A percentile compares a stretch with the other conserved stretches of the same genome.
These are phyloP conservation scores for Eutypa lata DNA, from an alignment of 2,329 filamentous ascomycete species.

Conservation along the genomic window DNA sequence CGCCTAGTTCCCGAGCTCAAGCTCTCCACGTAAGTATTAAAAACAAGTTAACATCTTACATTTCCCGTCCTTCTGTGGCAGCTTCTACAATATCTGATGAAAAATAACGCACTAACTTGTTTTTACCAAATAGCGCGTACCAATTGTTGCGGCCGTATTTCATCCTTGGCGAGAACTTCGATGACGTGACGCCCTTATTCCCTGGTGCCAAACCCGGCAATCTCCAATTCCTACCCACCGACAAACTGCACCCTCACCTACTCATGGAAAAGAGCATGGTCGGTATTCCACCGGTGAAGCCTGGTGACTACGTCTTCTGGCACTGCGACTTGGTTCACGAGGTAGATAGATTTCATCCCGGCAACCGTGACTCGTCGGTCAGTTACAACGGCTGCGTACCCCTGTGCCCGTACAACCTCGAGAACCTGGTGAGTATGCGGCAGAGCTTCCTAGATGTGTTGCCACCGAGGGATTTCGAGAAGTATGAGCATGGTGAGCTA, in stretches of 20 bases:
- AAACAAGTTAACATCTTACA: no score
- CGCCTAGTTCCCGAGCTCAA: slow-evolving; percentile 66
- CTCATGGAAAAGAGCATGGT: slow-evolving; percentile 58
- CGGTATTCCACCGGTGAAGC: slow-evolving; percentile 56
- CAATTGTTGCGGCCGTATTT: slow-evolving; percentile 68
- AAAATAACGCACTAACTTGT: no score
- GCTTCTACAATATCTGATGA: no score
- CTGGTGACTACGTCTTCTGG: slow-evolving; percentile 67
- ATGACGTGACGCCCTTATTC: slow-evolving; percentile 15
- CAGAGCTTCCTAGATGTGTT: no score
- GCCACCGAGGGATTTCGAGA: no score
- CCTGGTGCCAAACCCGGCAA: slow-evolving; percentile 16
- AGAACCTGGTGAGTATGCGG: no score
- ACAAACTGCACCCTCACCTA: slow-evolving; percentile 59
- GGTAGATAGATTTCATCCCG: slow-evolving; percentile 7
- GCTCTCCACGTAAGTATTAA: slow-evolving; percentile 61
- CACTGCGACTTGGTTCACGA: slow-evolving; percentile 49
- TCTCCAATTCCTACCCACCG: slow-evolving; percentile 19
- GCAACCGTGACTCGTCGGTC: slow-evolving; percentile 19
- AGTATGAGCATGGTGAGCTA: no score
- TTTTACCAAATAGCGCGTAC: no score
- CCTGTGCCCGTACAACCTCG: no score
- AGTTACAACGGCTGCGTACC: slow-evolving; percentile 10
- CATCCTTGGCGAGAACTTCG: slow-evolving; percentile 22
- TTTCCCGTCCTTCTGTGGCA: no score